These are phyloP conservation scores for Dunaliella primolecta DNA, from an alignment of 139 green algal genomes.

Conservation along the genomic window DNA sequence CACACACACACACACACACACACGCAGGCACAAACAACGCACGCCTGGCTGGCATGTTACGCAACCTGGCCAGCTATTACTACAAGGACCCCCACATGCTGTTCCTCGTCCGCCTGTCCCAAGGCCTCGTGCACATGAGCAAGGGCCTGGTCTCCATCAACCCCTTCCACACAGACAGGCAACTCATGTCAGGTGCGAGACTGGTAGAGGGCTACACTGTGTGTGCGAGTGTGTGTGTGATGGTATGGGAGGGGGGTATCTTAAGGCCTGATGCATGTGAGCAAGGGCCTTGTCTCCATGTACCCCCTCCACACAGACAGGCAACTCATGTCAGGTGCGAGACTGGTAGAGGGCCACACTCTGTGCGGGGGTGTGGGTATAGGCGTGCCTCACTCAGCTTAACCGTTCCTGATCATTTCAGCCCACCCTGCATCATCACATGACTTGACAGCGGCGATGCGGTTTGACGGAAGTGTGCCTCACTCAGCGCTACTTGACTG, in stretches of 20 bases:
- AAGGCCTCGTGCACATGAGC: slow-evolving; percentile 90
- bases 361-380: no score
- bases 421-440: no score
- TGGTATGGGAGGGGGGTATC: background rate
- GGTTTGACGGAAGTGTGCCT: no score
- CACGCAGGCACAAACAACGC: slow-evolving; percentile 95
- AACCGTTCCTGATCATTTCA: no score
- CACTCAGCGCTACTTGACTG: no score
- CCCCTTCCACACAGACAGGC: slow-evolving; percentile 86
- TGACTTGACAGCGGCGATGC: no score
- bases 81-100: slow-evolving; percentile 94
- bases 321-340: slow-evolving; percentile 77
- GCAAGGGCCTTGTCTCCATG: slow-evolving; percentile 94
- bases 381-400: no score
- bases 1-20: background rate
- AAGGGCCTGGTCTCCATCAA: slow-evolving; percentile 94
- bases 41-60: slow-evolving; percentile 77
- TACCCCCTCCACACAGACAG: slow-evolving; percentile 86
- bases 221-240: background rate
- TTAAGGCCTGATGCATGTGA: no score
- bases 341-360: background rate
- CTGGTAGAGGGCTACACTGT: background rate
- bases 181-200: slow-evolving; percentile 75
- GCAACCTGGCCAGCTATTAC: slow-evolving; percentile 90
- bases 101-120: slow-evolving; percentile 76